Base-by-base conservation (phyloP, 106 monocot species). In the Chionographis japonica region DNA sequence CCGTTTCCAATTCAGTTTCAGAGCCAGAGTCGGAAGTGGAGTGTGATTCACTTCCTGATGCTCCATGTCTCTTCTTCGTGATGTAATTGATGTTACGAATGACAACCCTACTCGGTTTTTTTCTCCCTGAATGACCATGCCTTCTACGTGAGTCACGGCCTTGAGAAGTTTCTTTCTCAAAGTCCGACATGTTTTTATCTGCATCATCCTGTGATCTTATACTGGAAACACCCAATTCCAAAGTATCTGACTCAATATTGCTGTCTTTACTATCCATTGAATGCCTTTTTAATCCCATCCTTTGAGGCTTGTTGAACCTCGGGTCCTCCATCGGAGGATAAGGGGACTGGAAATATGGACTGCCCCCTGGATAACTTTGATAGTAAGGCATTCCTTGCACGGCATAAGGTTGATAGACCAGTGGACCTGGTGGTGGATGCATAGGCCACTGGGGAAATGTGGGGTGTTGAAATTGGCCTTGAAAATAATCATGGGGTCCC, bases 361-460 rank as follows among this genome's bases (percentile, higher is more conserved):
- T 71, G 53, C 58, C 56, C 39, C 74, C 82, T 13, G 88, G 84
- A 74, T 84, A 89, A 78, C 82, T 94, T 61, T 76, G 90, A 85
- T 92, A 93, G 67, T 81, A 93, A 36, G 92, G 89, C 81, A 86
- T 83, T 51, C 82, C 79, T 75, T 92, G 92, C 79, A 86, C 73
- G 40, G 76, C 65, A 77, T 92, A 91, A 61, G 85, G 85, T 67
- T 76, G 89, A 78, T 68, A 93, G 15, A 67, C 67, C 41, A 74
- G 79, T 15, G 72, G 73, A 49, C 82, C 87, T 56, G 76, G 57
- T 18, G 78, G 84, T 58, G 84, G 73, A 74, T 84, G 92, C 71
- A 87, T 74, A 60, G 89, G 78, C 97, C 97, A 98, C 4, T 84
- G 90, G 40, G 86, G 83, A 61, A 72, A 90, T 62, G 78, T 70